Evolutionary conservation across 176 grass and related monocot genomes (phyloP), one percentile per base, ranked within the genome.

Genomic region (Canna indica): DNA sequence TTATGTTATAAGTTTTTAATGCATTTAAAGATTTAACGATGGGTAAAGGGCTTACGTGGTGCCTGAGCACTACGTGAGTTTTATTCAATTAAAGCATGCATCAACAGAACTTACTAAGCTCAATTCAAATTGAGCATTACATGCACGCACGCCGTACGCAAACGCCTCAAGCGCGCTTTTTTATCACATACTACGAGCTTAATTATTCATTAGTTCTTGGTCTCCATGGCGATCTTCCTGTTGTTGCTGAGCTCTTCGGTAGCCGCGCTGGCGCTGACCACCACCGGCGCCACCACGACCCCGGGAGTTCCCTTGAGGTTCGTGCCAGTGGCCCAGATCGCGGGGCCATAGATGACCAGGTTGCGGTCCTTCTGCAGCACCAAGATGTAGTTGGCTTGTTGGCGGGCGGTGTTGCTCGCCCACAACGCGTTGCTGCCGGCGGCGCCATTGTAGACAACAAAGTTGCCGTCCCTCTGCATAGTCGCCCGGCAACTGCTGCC

Each of bases 381-480:
- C 2, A 50, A 4, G 13, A 73, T 5, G 52, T 73, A 73, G 52
- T 73, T 52, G 20, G 17, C 70, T 17, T 4, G 15, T 2, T 8
- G 13, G 20, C 70, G 26, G 8, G 1, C 17, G 25, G 70, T 73
- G 44, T 56, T 30, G 70, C 44, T 56, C 9, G 34, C 70, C 70
- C 70, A 73, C 29, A 73, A 14, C 2, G 57, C 27, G 3, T 25
- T 53, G 71, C 28, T 6, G 71, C 47, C 36, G 57, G 3, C 12
- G 32, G 35, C n/a, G n/a, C n/a, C n/a, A n/a, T n/a, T 59, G 30
- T 74, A 74, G 22, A 74, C 25, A 1, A 74, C 71, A 17, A 74
- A 25, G 57, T 74, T 74, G 47, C 52, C 71, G 17, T 74, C 71
- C 2, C 20, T 15, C 57, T 74, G 71, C 71, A 74, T 59, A 13